Base-by-base conservation (phyloP, 768 basidiomycete species). In the Tulasnella sp. region DNA sequence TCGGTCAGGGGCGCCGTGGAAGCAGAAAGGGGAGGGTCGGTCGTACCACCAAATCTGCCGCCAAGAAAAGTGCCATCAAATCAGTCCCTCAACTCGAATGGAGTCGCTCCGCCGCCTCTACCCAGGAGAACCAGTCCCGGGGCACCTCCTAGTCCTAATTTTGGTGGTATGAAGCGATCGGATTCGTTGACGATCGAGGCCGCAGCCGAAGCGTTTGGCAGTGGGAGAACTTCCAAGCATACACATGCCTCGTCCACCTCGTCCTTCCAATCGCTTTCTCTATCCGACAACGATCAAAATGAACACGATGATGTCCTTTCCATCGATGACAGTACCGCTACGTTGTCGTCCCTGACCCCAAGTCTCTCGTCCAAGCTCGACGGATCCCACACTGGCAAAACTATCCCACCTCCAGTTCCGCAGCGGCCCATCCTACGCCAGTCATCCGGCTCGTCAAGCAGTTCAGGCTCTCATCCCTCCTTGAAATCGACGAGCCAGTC, bases 241-340 rank as follows among this genome's bases (percentile, higher is more conserved):
- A 87, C 85, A 5, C 87, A 89, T 5, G 88, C 87, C 3, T 92
- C 92, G 1, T 94, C 93, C 71, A 88, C 93, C 51, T 93, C 93
- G 3, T 94, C 93, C 39, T 93, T 94, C 79, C 92, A 93, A 81
- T 93, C 93, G 2, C 91, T 94, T 35, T 94, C 93, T 1, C 87
- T 94, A 23, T 93, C 92, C 79, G 83, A 85, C 84, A 85, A 83
- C 51, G 83, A 81, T 4, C 78, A 81, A 44, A 84, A 84, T 51
- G 72, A 39, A 86, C 69, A 84, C 86, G 77, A 84, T 85, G 82
- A 86, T 86, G 40, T 72, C 4, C 44, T 72, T 23, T 40, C 39
- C 44, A 40, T 72, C 37, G 71, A 72, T 32, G 71, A 72, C n/a
- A 46, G 37, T 11, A 46, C 37, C 42, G 39, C 37, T 23, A 72